Evolutionary conservation across 345 rosid species (phyloP), one percentile per base, ranked within the genome.

Genomic region (Acer saccharum): DNA sequence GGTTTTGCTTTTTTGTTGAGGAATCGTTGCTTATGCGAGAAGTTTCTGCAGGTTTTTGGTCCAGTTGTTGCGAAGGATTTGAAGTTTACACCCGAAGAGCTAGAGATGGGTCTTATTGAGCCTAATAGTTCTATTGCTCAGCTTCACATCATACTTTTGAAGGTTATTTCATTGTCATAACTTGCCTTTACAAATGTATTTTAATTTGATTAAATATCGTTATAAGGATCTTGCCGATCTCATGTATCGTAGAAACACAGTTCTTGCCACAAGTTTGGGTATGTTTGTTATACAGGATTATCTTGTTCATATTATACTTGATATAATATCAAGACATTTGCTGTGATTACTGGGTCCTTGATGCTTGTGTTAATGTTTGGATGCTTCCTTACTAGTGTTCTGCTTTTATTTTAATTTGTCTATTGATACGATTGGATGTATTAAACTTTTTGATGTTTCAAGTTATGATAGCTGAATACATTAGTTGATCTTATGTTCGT

Each of bases 21-120:
- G 44, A 18, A 54, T 52, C 3, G 18, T n/a, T n/a, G 65, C 64
- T 64, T 27, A 44, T 27, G 6, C 0, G 17, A 54, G 52, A 66
- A 66, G 58, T 35, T 73, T 76, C 74, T 81, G 68, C 80, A 95
- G 98, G 94, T 92, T 60, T 93, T 93, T 76, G 86, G 81, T 86
- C 88, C 93, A 17, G 85, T 93, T 61, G 58, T 95, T 18, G 91
- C 79, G 60, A 81, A 64, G 8, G 88, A 85, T 73, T 52, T 89
- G 84, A 93, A 88, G 87, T 35, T 93, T 61, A 82, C 94, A 5
- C 91, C 91, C 10, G 98, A 93, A 65, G 95, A 90, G 58, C 84
- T 95, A 20, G 98, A 95, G 86, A 79, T 52, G 57, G 97, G 91
- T 75, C 90, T 93, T 52, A 71, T 93, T 39, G 80, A 80, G 71